Evolutionary conservation across 2,329 filamentous ascomycete genomes (phyloP), one percentile per base, ranked within the genome.

Genomic region (Penicillium sp.): DNA sequence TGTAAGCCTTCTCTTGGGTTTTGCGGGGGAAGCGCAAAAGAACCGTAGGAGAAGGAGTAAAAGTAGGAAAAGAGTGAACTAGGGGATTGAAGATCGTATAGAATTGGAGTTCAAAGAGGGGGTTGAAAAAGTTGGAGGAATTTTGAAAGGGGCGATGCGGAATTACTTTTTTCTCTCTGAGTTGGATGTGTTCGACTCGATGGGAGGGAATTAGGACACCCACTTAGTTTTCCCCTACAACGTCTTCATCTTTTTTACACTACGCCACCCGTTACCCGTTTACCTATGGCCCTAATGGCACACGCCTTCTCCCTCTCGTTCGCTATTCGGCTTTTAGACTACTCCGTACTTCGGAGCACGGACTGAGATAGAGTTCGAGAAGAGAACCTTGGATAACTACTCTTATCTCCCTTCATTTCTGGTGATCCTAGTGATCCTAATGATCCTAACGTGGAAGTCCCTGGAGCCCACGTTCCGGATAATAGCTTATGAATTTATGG

Each of bases 121-220:
- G 42, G 22, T 24, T 23, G 39, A 2, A 20, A 34, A 13, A 6
- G 18, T 20, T 24, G 26, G 31, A 34, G 45, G 28, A 29, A 52
- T 56, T 54, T 49, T 40, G 31, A 56, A 54, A 56, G 53, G 49
- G 51, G 55, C 42, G 47, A 53, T 55, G 43, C 46, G 29, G 38
- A 44, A 31, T 35, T 44, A 44, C 42, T 20, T 43, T 37, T 39
- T 28, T 46, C 22, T 38, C 26, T 31, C 31, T 6, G 24, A n/a
- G 14, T 39, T 46, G 16, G 16, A 34, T 18, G n/a, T 9, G 14
- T 13, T 34, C 31, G 16, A 34, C 31, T 20, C 31, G 31, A 34
- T 34, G 31, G 31, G 31, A 34, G 31, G 31, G 31, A 34, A 18
- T 34, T 16, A n/a, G 26, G 26, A 11, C 31, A 34, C 31, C 31